Percentiles rank a stretch among this genome's conserved stretches.
phyloP scores from a whole-genome alignment of 768 basidiomycete genomes.

The Lentinula sp. region DNA sequence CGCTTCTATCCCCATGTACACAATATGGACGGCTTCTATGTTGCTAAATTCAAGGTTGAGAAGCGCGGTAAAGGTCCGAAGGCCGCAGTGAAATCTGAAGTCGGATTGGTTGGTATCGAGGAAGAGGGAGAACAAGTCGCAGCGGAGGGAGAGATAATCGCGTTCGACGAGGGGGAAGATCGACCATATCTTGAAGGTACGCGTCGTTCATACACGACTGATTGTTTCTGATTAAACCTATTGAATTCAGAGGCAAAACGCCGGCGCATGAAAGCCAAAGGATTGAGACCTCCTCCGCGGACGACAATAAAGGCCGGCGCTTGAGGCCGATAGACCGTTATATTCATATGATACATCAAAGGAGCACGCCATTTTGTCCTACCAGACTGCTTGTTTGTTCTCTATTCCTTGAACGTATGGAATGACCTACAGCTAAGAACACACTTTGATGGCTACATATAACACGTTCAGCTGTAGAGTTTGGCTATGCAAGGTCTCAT shows the following conservation, averaged over 20 bases:
- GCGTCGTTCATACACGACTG: slow-evolving; percentile 18
- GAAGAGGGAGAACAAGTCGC: slow-evolving; percentile 22
- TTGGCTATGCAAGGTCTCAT: too few species aligned
- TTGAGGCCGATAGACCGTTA: not conserved
- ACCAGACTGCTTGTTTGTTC: too few species aligned
- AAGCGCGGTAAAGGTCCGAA: slow-evolving; percentile 51
- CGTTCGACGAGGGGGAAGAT: slow-evolving; percentile 77
- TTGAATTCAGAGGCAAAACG: slow-evolving; percentile 57
- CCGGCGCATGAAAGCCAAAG: slow-evolving; percentile 69
- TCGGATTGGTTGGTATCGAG: slow-evolving; percentile 22
- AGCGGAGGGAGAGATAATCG: slow-evolving; percentile 34
- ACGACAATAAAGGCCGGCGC: slow-evolving; percentile 23
- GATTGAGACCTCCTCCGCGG: slow-evolving; percentile 60
- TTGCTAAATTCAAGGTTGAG: slow-evolving; percentile 96
- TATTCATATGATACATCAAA: not conserved
- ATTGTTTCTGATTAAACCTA: slow-evolving; percentile 1
- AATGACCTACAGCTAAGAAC: too few species aligned
- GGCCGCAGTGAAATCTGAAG: slow-evolving; percentile 20
- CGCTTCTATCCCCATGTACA: slow-evolving; percentile 96
- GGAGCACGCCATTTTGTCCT: too few species aligned
- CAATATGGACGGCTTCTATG: slow-evolving; percentile 99
- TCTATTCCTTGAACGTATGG: too few species aligned
- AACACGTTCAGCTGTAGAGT: too few species aligned
- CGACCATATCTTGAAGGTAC: slow-evolving; percentile 71
- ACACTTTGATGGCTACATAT: too few species aligned